Conservation (phyloP, 1,284 basidiomycete genomes). For the Amylostereum chailletii region DNA sequence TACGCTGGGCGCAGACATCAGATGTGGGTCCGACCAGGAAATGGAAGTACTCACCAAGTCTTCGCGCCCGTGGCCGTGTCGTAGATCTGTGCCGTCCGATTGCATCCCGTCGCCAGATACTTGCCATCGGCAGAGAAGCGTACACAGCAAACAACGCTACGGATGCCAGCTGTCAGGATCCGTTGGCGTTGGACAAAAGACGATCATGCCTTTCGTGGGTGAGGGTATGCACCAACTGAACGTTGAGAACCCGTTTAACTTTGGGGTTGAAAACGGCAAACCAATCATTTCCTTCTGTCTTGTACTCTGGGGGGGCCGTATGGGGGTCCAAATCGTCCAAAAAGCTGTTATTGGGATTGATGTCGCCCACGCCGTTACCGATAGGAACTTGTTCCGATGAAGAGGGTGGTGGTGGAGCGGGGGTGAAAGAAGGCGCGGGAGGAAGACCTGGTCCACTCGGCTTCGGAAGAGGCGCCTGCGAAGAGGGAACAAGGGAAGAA, state of each 20-base stretch:
- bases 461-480: neutral
- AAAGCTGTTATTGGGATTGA: constrained; percentile 19
- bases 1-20: constrained; percentile 25
- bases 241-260: constrained; percentile 76
- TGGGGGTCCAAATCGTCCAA: constrained; percentile 40
- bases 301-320: constrained; percentile 40
- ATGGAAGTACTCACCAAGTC: constrained; percentile 48
- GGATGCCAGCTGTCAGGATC: neutral
- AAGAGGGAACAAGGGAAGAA: neutral
- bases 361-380: constrained; percentile 15
- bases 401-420: neutral
- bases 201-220: constrained; percentile 79
- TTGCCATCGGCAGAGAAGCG: constrained; percentile 86
- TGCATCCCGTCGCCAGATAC: constrained; percentile 86
- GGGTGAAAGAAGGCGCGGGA: neutral
- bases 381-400: constrained; percentile 1
- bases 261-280: constrained; percentile 91
- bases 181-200: neutral
- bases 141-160: constrained; percentile 86
- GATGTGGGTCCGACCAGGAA: neutral
- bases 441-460: neutral
- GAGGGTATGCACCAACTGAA: constrained; percentile 84
- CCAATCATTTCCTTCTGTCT: constrained; percentile 90
- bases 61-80: constrained; percentile 80
- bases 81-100: constrained; percentile 85